Percentiles rank a stretch among this genome's conserved stretches.
Evolutionary conservation across 192 early-diverging fungal species (phyloP).

Genomic region (Coemansia nantahalensis): DNA sequence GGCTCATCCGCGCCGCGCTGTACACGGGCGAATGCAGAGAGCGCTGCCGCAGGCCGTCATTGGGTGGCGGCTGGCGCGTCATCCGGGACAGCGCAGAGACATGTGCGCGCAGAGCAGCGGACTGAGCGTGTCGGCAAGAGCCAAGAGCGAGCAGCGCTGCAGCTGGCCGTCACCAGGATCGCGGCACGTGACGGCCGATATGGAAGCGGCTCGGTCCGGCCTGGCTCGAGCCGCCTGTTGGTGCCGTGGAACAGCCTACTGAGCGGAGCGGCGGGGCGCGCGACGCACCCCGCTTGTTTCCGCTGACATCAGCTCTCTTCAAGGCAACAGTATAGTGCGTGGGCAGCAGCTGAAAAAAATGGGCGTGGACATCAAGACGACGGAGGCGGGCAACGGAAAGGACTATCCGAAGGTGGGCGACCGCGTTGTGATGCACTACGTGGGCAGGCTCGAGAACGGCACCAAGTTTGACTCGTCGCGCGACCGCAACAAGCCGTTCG

Average conservation of each 20-base stretch:
- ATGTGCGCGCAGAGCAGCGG: no score
- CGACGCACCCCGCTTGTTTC: no score
- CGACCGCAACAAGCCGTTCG: constrained; percentile 83
- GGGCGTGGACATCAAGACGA: constrained; percentile 34
- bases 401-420: constrained; percentile 61
- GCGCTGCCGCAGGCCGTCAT: neutral
- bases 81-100: neutral
- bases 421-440: constrained; percentile 72
- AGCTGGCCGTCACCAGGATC: no score
- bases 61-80: constrained; percentile 7
- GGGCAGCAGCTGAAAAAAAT: constrained; percentile 5
- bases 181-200: no score
- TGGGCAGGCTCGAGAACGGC: constrained; percentile 61
- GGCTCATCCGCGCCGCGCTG: constrained; percentile 15
- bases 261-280: no score
- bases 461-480: constrained; percentile 84
- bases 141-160: no score
- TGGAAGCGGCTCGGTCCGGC: no score
- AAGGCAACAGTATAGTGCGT: neutral
- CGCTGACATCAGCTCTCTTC: no score
- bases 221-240: no score
- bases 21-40: constrained; percentile 43
- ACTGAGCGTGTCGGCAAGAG: no score
- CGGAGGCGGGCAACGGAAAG: constrained; percentile 17
- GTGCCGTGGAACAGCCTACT: no score